Evolutionary conservation across 129 eudicot genomes (phyloP), one percentile per base, ranked within the genome.

Genomic region (Glebionis coronaria): DNA sequence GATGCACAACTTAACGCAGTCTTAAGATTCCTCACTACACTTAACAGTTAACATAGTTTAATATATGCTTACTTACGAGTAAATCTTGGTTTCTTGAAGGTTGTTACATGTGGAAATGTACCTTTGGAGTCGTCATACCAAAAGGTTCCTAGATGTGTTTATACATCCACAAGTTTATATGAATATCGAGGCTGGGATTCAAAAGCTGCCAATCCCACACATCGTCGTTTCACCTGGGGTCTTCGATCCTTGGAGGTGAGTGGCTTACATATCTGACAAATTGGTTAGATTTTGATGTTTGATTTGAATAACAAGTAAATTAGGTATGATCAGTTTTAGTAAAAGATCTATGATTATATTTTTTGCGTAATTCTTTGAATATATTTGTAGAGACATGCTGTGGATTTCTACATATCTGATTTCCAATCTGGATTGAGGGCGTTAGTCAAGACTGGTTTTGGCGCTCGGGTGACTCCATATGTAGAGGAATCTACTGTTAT

Each of bases 141-240:
- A 70, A 80, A 71, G 75, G 85, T 80, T 73, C 88, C 92, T 13
- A 73, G 92, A 59, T 85, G 92, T 77, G 92, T 85, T 55, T 85
- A 85, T 74, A 80, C 88, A 61, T 85, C 92, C 59, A 82, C 92
- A 63, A 80, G 85, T 76, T 76, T 85, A 63, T 82, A 72, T 56
- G 92, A 85, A 73, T 85, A 82, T 45, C 82, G 91, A 35, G 91
- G 87, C 50, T 85, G 87, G 87, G 87, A 76, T 73, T 85, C 90
- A 21, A 85, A 85, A 76, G 73, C 92, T 77, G 92, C 88, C 35
- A 85, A 82, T 61, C 74, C 88, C 38, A 73, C 80, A 56, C 92
- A 82, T 74, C 83, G 82, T 11, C 85, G 82, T 60, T 85, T 82
- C 71, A 76, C 92, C 3, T 85, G 92, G 92, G 88, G 92, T 56